Conservation (phyloP, 805 yeast genomes). For the Hanseniaspora jakobsenii region DNA sequence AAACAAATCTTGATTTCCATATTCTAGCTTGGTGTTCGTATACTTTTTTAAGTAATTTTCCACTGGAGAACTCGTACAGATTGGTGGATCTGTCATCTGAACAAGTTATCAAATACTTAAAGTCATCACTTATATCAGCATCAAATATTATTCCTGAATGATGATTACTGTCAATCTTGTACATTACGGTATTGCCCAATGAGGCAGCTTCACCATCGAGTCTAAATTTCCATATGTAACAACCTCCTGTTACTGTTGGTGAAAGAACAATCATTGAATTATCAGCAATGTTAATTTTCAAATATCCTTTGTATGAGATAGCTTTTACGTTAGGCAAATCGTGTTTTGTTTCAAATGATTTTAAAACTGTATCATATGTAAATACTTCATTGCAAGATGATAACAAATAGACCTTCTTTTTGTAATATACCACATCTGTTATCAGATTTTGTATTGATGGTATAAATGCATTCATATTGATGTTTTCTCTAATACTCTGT, state of each 20-base stretch:
- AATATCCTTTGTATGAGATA: slow-evolving; percentile 76
- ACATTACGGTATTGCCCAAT: not conserved
- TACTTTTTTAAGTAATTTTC: slow-evolving; percentile 56
- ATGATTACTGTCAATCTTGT: slow-evolving; percentile 26
- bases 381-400: slow-evolving; percentile 64
- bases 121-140: slow-evolving; percentile 48
- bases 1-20: slow-evolving; percentile 62
- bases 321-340: slow-evolving; percentile 58
- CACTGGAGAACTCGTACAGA: slow-evolving; percentile 52
- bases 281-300: slow-evolving; percentile 39
- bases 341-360: slow-evolving; percentile 24
- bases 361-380: slow-evolving; percentile 24
- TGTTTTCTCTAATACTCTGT: too few relatives aligned
- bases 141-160: slow-evolving; percentile 92
- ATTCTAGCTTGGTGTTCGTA: slow-evolving; percentile 97
- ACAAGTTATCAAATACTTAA: slow-evolving; percentile 56
- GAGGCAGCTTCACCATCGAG: slow-evolving; percentile 30
- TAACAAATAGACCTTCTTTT: slow-evolving; percentile 38
- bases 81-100: slow-evolving; percentile 89
- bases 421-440: slow-evolving; percentile 43
- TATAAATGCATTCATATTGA: too few relatives aligned
- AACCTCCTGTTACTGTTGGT: slow-evolving; percentile 89
- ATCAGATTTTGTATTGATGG: slow-evolving; percentile 65
- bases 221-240: slow-evolving; percentile 78
- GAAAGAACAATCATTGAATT: slow-evolving; percentile 60